Evolutionary conservation across 83 land plant genomes (phyloP), one percentile per base, ranked within the genome.

Genomic region (Picea mariana): DNA sequence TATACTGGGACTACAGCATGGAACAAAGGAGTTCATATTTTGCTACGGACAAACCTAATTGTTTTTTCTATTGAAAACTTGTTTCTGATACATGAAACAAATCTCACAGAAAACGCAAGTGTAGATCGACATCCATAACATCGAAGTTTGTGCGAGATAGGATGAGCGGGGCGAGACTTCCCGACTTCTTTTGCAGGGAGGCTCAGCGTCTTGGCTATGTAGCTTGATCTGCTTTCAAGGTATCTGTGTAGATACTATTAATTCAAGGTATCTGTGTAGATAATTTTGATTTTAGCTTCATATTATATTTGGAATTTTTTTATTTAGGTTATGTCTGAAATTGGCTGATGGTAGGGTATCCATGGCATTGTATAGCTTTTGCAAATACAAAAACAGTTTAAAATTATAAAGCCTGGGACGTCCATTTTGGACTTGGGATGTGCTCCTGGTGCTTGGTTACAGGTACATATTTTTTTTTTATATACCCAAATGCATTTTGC

Each of bases 381-480:
- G 83, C 91, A 96, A 86, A 95, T 96, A 49, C 99, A 96, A 84
- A 90, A 96, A 83, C 95, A 93, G 79, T 87, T 87, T 81, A 87
- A 87, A 61, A 78, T 96, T 47, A 93, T 96, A 21, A 84, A 85
- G 23, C 96, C 98, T 4, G 99, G 98, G 9, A 94, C 88, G 2
- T 89, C 98, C 0, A 94, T 95, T 26, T 90, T 96, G 58, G 98
- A 96, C 68, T 94, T 96, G 23, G 99, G 99, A 16, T 96, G 98
- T 81, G 99, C 99, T 80, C 99, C 99, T 64, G 99, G 99, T 64
- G 98, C 99, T 80, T 96, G 98, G 96, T 91, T 96, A 73, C 98
- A 96, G 94, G 99, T 95, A 59, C 66, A 71, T 66, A 13, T 9
- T 66, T 24, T 58, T 34, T 5, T n/a, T 66, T 80, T 1, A 58